Evolutionary conservation across 2,329 filamentous ascomycete genomes (phyloP).

Genomic region (Hypoxylon sp.): DNA sequence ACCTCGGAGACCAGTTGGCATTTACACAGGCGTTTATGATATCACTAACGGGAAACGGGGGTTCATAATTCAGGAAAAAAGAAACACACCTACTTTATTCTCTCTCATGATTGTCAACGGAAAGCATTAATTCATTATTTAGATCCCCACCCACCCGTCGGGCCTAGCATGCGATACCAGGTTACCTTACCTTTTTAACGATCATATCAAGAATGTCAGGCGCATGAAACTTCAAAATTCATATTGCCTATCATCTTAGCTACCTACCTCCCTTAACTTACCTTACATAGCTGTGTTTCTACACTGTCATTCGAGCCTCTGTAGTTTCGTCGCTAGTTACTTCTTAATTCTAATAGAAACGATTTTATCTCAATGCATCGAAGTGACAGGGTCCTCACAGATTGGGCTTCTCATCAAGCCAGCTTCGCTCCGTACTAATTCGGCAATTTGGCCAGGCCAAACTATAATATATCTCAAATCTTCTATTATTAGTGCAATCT

Average conservation of each 20-base stretch:
- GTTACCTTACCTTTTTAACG: constrained; percentile 4
- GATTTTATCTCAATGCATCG: neutral
- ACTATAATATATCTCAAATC: neutral
- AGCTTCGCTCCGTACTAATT: neutral
- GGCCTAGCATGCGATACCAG: constrained; percentile 37
- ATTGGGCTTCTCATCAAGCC: neutral
- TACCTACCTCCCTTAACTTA: constrained; percentile 11
- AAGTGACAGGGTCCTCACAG: neutral
- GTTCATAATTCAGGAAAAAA: constrained; percentile 36
- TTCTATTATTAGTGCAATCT: constrained; percentile 10
- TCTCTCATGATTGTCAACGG: constrained; percentile 21
- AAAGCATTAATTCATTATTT: constrained; percentile 7
- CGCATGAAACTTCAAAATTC: constrained; percentile 24
- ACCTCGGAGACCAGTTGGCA: constrained; percentile 45
- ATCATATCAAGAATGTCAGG: constrained; percentile 39
- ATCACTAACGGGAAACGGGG: constrained; percentile 40
- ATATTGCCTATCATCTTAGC: neutral
- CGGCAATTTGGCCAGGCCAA: neutral
- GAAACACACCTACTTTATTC: neutral
- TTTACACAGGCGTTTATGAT: constrained; percentile 45
- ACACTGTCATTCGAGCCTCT: constrained; percentile 19
- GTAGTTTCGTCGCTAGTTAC: constrained; percentile 15
- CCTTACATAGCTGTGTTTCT: constrained; percentile 24
- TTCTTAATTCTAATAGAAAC: constrained; percentile 38
- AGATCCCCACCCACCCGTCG: neutral